Conservation (phyloP, 2,329 filamentous ascomycete genomes). For the Ophiocordyceps camponoti-leonardi region DNA sequence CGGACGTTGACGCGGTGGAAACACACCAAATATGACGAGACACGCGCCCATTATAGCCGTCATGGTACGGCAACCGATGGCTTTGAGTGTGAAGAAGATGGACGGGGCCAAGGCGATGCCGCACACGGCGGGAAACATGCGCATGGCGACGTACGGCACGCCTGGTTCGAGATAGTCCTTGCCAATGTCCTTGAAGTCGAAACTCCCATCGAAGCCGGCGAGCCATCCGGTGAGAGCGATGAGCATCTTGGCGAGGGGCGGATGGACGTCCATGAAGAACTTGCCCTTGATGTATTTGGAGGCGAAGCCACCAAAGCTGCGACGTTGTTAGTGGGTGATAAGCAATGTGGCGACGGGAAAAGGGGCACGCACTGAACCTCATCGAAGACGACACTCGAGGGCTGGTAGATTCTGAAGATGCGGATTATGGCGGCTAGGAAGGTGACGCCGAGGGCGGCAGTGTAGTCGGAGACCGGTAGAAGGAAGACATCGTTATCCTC, state of each 20-base stretch:
- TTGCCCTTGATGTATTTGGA: constrained; percentile 98
- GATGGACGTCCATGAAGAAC: constrained; percentile 99
- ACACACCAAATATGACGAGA: constrained; percentile 71
- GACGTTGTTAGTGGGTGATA: constrained; percentile 4
- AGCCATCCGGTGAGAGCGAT: constrained; percentile 91
- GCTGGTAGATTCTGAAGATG: constrained; percentile 90
- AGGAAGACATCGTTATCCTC: constrained; percentile 84
- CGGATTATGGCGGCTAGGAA: constrained; percentile 63
- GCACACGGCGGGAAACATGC: constrained; percentile 75
- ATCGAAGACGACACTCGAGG: constrained; percentile 92
- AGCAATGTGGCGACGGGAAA: constrained; percentile 1
- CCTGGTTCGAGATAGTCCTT: constrained; percentile 93
- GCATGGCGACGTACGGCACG: constrained; percentile 96
- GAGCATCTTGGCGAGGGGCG: constrained; percentile 87
- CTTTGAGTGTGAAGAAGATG: constrained; percentile 91
- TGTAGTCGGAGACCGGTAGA: constrained; percentile 70
- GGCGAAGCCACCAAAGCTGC: constrained; percentile 90
- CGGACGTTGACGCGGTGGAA: neutral
- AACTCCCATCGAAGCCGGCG: constrained; percentile 85
- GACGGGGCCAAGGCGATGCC: constrained; percentile 77
- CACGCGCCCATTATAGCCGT: constrained; percentile 71
- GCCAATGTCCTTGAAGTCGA: constrained; percentile 99
- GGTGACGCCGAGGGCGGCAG: constrained; percentile 56
- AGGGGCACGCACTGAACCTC: constrained; percentile 78
- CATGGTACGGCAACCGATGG: constrained; percentile 70